phyloP scores from a whole-genome alignment of 345 rosid genomes.

The Sisymbrium irio region DNA sequence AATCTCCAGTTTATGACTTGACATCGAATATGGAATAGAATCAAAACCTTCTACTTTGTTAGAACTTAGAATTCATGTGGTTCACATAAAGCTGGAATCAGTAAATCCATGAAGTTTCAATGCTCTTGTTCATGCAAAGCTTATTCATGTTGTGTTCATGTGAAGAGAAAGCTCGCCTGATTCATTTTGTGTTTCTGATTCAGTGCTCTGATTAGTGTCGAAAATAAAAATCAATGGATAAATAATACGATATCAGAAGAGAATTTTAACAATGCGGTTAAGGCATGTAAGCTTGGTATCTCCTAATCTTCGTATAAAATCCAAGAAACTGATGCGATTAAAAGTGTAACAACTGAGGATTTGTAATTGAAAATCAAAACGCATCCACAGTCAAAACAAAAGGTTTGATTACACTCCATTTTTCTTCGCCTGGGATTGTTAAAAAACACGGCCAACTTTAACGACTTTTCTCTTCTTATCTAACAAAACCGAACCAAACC shows the following conservation, averaged over 20 bases:
- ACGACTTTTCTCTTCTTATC: neutral
- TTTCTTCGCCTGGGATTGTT: no score
- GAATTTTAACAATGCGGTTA: no score
- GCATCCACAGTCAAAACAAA: neutral
- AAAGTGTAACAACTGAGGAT: neutral
- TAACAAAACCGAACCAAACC: neutral
- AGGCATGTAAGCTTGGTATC: neutral
- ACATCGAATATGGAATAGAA: constrained; percentile 10
- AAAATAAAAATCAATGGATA: no score
- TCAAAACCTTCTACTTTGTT: constrained; percentile 11
- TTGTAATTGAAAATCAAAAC: neutral
- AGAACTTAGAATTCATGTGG: constrained; percentile 3
- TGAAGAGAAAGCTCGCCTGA: neutral
- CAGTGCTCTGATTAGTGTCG: no score
- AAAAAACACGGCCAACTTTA: neutral
- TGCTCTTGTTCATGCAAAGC: neutral
- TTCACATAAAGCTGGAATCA: neutral
- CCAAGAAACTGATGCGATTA: neutral
- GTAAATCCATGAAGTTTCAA: neutral
- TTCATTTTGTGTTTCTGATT: neutral
- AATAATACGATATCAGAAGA: no score
- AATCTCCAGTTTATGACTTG: neutral
- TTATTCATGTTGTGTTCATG: neutral
- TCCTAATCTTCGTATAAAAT: neutral
- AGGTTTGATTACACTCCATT: no score